A percentile compares a stretch with the other conserved stretches of the same genome.
Conservation (phyloP, 2,329 filamentous ascomycete genomes). For the Coleophoma eucalyptorum region DNA sequence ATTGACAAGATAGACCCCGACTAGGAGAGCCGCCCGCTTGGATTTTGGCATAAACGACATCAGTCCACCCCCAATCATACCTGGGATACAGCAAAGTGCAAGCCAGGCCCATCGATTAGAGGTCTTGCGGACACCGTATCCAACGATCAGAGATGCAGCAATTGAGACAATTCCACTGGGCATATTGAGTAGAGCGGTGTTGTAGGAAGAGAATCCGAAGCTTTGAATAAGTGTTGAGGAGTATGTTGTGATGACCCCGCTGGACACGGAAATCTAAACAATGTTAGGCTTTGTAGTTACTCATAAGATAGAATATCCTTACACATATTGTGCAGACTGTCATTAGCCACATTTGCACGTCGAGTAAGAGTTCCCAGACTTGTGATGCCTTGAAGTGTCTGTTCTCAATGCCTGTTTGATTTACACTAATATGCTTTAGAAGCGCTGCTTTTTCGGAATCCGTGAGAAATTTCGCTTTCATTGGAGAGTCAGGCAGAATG, state of each 20-base stretch:
- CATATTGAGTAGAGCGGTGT: conserved; percentile 50
- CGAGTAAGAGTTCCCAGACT: conserved; percentile 42
- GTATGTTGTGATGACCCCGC: conserved; percentile 50
- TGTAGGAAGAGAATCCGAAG: conserved; percentile 40
- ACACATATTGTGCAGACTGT: conserved; percentile 44
- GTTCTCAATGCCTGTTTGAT: conserved; percentile 51
- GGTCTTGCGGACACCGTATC: conserved; percentile 40
- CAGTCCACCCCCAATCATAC: conserved; percentile 32
- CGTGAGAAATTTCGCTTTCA: conserved; percentile 36
- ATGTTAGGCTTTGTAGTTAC: conserved; percentile 12
- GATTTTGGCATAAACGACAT: conserved; percentile 47
- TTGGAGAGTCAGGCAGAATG: conserved; percentile 44
- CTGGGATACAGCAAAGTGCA: conserved; percentile 41
- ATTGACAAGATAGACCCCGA: conserved; percentile 48
- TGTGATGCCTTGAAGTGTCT: conserved; percentile 44
- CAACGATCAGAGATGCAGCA: conserved; percentile 44
- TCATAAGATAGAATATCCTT: conserved; percentile 13
- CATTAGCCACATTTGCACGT: conserved; percentile 49
- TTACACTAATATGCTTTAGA: conserved; percentile 47
- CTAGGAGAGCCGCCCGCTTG: conserved; percentile 42
- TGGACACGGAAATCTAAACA: conserved; percentile 41
- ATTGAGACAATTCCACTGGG: conserved; percentile 50
- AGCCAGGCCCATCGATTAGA: conserved; percentile 49
- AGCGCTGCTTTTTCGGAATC: conserved; percentile 38
- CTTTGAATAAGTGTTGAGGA: conserved; percentile 48